phyloP scores from a whole-genome alignment of 1,139 yeast genomes.

The Nakaseomyces kungkrabaensis region DNA sequence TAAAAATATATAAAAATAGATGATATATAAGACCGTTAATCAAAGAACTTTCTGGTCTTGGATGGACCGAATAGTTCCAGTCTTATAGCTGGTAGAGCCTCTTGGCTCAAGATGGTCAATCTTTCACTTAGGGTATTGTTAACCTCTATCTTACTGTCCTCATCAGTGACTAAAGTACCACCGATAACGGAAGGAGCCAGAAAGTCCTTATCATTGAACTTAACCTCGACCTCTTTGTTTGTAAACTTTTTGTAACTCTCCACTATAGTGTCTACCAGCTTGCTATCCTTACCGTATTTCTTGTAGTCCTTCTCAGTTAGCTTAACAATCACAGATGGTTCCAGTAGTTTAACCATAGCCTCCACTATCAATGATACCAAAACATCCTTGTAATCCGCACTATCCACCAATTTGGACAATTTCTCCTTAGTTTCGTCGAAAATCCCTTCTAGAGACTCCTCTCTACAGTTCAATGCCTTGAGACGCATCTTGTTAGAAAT shows the following conservation, averaged over 20 bases:
- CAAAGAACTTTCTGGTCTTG: conserved; percentile 79
- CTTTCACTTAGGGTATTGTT: conserved; percentile 93
- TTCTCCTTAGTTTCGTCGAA: conserved; percentile 59
- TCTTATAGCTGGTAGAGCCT: conserved; percentile 87
- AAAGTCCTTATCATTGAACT: conserved; percentile 47
- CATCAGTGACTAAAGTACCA: conserved; percentile 67
- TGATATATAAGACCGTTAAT: conserved; percentile 33
- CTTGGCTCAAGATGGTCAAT: conserved; percentile 68
- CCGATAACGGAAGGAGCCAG: conserved; percentile 66
- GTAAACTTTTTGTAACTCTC: conserved; percentile 60
- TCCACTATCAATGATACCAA: conserved; percentile 76
- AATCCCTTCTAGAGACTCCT: conserved; percentile 64
- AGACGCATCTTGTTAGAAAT: conserved; percentile 92
- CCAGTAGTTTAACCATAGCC: conserved; percentile 67
- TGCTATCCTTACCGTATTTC: conserved; percentile 37
- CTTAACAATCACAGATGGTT: conserved; percentile 50
- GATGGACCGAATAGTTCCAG: conserved; percentile 86
- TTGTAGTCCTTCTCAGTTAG: conserved; percentile 63
- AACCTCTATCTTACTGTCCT: conserved; percentile 75
- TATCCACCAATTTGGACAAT: conserved; percentile 44
- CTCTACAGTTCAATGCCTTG: conserved; percentile 79
- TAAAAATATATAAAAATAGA: background rate
- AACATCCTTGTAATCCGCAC: conserved; percentile 56
- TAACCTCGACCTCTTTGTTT: conserved; percentile 49
- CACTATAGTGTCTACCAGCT: conserved; percentile 42